These are phyloP conservation scores for Vaccinium myrtillus DNA, from an alignment of 148 eudicot species.

Conservation along the genomic window DNA sequence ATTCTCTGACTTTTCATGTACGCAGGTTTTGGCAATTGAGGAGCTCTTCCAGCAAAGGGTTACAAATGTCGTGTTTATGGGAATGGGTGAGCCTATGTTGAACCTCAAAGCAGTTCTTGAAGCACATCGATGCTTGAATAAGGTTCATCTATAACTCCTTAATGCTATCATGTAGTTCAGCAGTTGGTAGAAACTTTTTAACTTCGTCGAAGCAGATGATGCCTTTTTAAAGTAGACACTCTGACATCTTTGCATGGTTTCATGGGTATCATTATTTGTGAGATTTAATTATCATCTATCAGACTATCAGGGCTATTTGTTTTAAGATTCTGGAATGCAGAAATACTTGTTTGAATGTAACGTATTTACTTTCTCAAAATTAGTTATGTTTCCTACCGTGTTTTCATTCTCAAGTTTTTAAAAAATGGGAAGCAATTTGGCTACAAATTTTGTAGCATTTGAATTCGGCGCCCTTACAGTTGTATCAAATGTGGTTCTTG, in stretches of 20 bases:
- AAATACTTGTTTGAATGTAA: background rate
- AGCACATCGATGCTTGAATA: conserved; percentile 92
- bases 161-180: conserved; percentile 8
- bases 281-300: background rate
- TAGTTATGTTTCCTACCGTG: background rate
- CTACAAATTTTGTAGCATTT: background rate
- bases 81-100: conserved; percentile 99
- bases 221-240: background rate
- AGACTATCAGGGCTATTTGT: background rate
- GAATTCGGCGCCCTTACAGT: background rate
- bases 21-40: conserved; percentile 94
- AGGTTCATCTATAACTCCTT: conserved; percentile 41
- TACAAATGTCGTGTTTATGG: conserved; percentile 97
- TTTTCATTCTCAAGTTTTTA: background rate
- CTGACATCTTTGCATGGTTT: background rate
- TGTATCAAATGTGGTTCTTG: background rate
- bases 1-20: background rate
- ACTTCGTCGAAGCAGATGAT: background rate
- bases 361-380: background rate
- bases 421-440: background rate
- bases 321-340: background rate
- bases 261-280: background rate
- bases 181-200: background rate
- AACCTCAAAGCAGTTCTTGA: conserved; percentile 90
- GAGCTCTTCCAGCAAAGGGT: conserved; percentile 81